These are phyloP conservation scores for Carex pumila DNA, from an alignment of 176 grass and related monocot species.

Conservation along the genomic window DNA sequence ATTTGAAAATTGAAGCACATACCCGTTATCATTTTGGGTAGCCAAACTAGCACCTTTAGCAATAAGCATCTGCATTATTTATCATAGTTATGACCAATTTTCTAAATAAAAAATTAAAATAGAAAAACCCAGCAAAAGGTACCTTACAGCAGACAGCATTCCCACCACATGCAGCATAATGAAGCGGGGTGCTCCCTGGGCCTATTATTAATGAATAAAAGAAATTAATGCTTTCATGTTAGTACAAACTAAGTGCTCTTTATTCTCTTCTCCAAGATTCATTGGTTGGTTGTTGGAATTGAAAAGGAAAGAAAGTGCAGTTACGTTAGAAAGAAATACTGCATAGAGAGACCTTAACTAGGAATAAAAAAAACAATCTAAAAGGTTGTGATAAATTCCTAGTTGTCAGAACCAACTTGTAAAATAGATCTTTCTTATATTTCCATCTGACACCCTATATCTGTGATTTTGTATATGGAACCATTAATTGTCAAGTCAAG, in stretches of 20 bases:
- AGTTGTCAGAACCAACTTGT: background rate
- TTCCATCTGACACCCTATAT: background rate
- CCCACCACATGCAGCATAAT: slow-evolving; percentile 94
- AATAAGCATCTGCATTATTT: slow-evolving; percentile 68
- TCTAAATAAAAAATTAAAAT: background rate
- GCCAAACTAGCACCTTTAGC: slow-evolving; percentile 71
- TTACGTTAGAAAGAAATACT: background rate
- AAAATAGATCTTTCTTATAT: background rate
- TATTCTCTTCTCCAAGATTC: background rate
- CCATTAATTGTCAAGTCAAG: background rate
- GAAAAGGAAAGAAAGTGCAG: background rate
- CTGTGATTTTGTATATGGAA: background rate
- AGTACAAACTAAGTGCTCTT: background rate
- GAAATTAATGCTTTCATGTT: background rate
- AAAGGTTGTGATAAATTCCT: background rate
- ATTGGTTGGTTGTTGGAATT: background rate
- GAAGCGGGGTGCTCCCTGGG: slow-evolving; percentile 83
- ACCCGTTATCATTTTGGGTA: slow-evolving; percentile 67
- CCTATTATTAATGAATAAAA: slow-evolving; percentile 26
- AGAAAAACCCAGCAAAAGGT: slow-evolving; percentile 29
- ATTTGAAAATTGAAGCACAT: slow-evolving; percentile 8
- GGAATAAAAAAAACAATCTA: background rate
- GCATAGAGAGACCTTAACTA: background rate
- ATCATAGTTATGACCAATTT: background rate
- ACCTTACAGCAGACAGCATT: slow-evolving; percentile 92